phyloP scores from a whole-genome alignment of 495 filamentous ascomycete genomes.

The Penicillium nucicola region DNA sequence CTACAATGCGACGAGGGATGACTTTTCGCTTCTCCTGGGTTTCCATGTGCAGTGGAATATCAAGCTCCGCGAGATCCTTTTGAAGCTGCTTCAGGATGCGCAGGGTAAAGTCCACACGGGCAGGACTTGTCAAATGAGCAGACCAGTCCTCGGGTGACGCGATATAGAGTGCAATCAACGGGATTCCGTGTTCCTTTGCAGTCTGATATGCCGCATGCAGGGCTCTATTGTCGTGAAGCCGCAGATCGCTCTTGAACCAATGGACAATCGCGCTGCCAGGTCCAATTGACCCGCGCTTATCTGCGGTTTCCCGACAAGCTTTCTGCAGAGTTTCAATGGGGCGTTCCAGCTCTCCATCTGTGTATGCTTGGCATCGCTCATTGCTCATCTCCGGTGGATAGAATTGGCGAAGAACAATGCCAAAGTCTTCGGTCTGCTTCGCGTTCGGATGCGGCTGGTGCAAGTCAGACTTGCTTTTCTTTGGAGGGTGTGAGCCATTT shows the following conservation, averaged over 20 bases:
- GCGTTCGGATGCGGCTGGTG: slow-evolving; percentile 35
- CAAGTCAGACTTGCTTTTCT: slow-evolving; percentile 19
- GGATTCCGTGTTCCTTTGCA: slow-evolving; percentile 60
- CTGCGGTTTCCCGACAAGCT: slow-evolving; percentile 51
- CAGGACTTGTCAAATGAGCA: slow-evolving; percentile 71
- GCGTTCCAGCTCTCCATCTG: slow-evolving; percentile 57
- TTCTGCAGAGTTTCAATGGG: slow-evolving; percentile 63
- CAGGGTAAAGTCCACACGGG: slow-evolving; percentile 76
- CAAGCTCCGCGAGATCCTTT: slow-evolving; percentile 60
- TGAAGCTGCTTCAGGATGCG: slow-evolving; percentile 64
- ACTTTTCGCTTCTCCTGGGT: slow-evolving; percentile 62
- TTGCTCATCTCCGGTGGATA: slow-evolving; percentile 87
- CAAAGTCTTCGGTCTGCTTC: slow-evolving; percentile 57
- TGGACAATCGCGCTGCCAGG: slow-evolving; percentile 70
- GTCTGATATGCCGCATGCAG: slow-evolving; percentile 64
- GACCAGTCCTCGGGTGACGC: slow-evolving; percentile 84
- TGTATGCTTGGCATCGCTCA: slow-evolving; percentile 69
- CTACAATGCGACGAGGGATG: slow-evolving; percentile 62
- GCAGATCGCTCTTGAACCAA: slow-evolving; percentile 88
- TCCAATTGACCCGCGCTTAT: slow-evolving; percentile 38
- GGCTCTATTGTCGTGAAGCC: slow-evolving; percentile 70
- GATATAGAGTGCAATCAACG: slow-evolving; percentile 74
- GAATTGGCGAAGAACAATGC: slow-evolving; percentile 72
- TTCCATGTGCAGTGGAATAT: slow-evolving; percentile 79
- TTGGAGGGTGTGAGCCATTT: slow-evolving; percentile 11